Percentiles rank a stretch among this genome's conserved stretches.
phyloP scores from a whole-genome alignment of 345 rosid genomes.

The Murraya paniculata region DNA sequence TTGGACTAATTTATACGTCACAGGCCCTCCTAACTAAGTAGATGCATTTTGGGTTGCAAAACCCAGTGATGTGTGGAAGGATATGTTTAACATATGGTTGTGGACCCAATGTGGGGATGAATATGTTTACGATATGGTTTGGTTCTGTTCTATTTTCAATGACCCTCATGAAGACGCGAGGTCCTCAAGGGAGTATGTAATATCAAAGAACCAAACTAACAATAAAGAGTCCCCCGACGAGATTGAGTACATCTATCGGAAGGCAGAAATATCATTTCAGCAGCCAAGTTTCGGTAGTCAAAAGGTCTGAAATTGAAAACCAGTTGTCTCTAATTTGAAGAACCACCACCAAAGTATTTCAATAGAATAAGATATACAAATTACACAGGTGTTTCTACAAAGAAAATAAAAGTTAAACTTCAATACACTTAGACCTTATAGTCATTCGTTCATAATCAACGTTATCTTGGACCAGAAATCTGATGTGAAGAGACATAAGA shows the following conservation, averaged over 20 bases:
- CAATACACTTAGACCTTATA: background rate
- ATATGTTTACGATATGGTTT: too few relatives aligned
- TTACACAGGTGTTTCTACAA: background rate
- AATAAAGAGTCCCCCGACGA: background rate
- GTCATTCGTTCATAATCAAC: slow-evolving; percentile 3
- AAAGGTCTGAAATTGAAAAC: background rate
- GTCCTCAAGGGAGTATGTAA: too few relatives aligned
- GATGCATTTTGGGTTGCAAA: too few relatives aligned
- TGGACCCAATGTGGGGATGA: too few relatives aligned
- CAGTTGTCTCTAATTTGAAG: background rate
- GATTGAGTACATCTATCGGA: background rate
- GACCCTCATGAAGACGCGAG: too few relatives aligned
- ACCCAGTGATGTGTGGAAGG: too few relatives aligned
- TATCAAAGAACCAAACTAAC: too few relatives aligned
- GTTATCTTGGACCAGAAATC: slow-evolving; percentile 84
- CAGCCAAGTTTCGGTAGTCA: background rate
- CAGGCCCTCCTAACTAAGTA: too few relatives aligned
- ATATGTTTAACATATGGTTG: too few relatives aligned
- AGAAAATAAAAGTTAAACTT: background rate
- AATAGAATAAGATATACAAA: background rate
- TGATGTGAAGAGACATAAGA: slow-evolving; percentile 79
- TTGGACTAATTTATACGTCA: too few relatives aligned
- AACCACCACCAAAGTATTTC: background rate
- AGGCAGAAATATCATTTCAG: background rate
- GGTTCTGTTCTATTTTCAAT: too few relatives aligned